Evolutionary conservation across 2,329 filamentous ascomycete species (phyloP), one percentile per base, ranked within the genome.

Genomic region (Epichloe uncinata): DNA sequence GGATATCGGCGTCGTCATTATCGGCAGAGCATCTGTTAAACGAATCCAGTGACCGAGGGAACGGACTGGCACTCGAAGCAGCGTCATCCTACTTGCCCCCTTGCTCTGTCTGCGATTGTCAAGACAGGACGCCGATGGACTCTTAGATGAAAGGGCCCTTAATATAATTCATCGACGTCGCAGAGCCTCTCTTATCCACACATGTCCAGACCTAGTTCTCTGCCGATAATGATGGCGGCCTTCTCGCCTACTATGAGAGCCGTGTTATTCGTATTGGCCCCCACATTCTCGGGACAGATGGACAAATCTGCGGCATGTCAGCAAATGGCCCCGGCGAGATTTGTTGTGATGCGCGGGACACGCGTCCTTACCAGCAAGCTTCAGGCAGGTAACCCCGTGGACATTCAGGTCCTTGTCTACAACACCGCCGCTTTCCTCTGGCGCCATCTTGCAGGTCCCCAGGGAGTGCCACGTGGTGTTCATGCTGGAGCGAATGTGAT

Each of bases 391-490:
- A 4, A 65, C 65, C 1, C 72, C 72, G 52, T 72, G 71, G 0
- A 75, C 71, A 40, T 63, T 58, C 16, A 74, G 56, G 22, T 65
- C 56, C 12, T 63, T 56, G 50, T 71, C 66, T 2, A 74, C 71
- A 4, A 74, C 72, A 35, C 72, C 72, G 4, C 70, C 71, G 5
- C 64, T 58, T 38, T 67, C 66, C 22, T 61, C 57, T 3, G 71
- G 71, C 48, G 72, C 61, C 74, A 77, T 77, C 7, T 71, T 68
- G 42, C 69, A 68, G n/a, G 71, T 77, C 12, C 76, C 73, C 2
- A 66, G 61, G 0, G 72, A 67, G 57, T 79, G 75, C 69, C 69
- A 73, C 0, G 67, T 66, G 3, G 69, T 71, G 2, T 53, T 57
- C 3, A 71, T 54, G 7, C 64, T 66, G 34, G 63, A 55, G 0